Evolutionary conservation across 148 eudicot species (phyloP), one percentile per base, ranked within the genome.

Genomic region (Cornus suecica): DNA sequence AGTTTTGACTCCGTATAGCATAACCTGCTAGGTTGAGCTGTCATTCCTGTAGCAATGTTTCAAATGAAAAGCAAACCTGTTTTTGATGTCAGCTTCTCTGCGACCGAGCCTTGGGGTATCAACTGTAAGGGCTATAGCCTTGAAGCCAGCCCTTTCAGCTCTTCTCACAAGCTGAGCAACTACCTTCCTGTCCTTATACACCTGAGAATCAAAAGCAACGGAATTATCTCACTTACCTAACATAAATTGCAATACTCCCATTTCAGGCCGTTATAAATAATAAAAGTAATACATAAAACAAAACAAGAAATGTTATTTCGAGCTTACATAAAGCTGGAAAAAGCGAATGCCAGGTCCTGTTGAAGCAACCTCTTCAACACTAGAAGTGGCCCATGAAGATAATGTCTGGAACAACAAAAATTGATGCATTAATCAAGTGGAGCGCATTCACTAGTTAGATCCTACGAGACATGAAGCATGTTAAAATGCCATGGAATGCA

Each of bases 321-420:
- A 71, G 69, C 94, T 95, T 84, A 95, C 99, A 80, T 92, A 95
- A 81, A 95, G 97, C 89, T 92, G 99, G 89, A 95, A 95, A 86
- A 95, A 95, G 71, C 99, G 92, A 84, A 92, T 92, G 76, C 99
- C 99, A 45, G 99, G 97, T 72, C 99, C 97, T 22, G 99, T 92
- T 73, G 99, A 94, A 83, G 99, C 97, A 76, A 94, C 99, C 85
- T 94, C 99, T 77, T 94, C 99, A 25, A 94, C 99, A 76, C 99
- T 94, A 3, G 99, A 94, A 42, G 99, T 94, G 34, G 97, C 92
- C 99, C 99, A 94, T 68, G 99, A 92, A 30, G 99, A 94, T 70
- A 94, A 67, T 76, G 99, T 94, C 99, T 94, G 91, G 63, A 78
- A 81, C 41, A 61, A 68, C n/a, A 25, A 62, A 31, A 14, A 75